These are phyloP conservation scores for Fusarium stilboides DNA, from an alignment of 2,329 filamentous ascomycete genomes.

Conservation along the genomic window DNA sequence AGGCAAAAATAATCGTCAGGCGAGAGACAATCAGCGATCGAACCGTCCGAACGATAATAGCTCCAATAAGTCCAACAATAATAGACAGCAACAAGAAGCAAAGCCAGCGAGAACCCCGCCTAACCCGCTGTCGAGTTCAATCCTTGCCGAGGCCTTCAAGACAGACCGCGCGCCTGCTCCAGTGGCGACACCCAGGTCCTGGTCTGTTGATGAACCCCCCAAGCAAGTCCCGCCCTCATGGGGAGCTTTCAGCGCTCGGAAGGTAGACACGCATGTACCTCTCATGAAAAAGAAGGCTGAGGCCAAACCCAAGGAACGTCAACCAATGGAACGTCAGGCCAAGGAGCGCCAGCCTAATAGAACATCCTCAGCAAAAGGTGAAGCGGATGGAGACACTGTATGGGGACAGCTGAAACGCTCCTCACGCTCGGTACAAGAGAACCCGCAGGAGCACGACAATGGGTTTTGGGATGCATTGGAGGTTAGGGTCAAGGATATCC, in stretches of 20 bases:
- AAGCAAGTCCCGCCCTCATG: constrained; percentile 31
- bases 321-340: neutral
- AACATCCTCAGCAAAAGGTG: neutral
- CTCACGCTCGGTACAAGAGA: constrained; percentile 17
- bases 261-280: constrained; percentile 42
- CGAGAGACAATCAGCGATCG: constrained; percentile 6
- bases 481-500: constrained; percentile 42
- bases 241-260: constrained; percentile 47
- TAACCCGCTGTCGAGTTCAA: constrained; percentile 46
- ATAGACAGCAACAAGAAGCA: constrained; percentile 15
- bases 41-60: constrained; percentile 7
- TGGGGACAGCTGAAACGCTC: constrained; percentile 49
- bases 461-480: constrained; percentile 49
- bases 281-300: constrained; percentile 1
- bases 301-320: neutral
- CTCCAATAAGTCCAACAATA: neutral
- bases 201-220: constrained; percentile 38
- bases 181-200: constrained; percentile 48
- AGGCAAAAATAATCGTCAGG: constrained; percentile 5
- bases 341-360: neutral
- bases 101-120: constrained; percentile 7
- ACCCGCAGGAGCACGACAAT: neutral
- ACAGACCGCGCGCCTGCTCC: constrained; percentile 47
- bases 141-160: constrained; percentile 55
- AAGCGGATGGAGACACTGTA: constrained; percentile 17